Percentiles rank a stretch among this genome's conserved stretches.
These are phyloP conservation scores for Blastobotrys proliferans DNA, from an alignment of 1,139 yeast genomes.

Conservation along the genomic window DNA sequence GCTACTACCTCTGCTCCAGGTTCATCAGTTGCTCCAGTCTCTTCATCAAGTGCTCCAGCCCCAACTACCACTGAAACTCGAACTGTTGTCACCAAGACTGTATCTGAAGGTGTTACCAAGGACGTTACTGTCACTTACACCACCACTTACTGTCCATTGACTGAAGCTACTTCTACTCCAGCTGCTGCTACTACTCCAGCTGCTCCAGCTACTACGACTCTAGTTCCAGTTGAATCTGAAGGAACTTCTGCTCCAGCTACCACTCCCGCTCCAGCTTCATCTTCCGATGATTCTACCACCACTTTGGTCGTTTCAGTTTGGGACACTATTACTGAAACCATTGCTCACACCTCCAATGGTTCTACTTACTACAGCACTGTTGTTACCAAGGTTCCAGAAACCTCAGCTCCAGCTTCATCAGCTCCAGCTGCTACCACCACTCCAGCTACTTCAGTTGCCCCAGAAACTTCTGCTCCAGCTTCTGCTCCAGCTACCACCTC, in stretches of 20 bases:
- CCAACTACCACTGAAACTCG: conserved; percentile 13
- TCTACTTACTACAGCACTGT: conserved; percentile 11
- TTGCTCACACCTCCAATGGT: conserved; percentile 5
- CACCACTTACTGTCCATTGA: conserved; percentile 12
- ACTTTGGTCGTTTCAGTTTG: conserved; percentile 4
- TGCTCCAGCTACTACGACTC: conserved; percentile 9
- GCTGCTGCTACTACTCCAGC: conserved; percentile 1
- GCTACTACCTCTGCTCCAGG: conserved; percentile 10
- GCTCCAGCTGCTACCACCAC: conserved; percentile 11
- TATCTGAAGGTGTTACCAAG: conserved; percentile 14
- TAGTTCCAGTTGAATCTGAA: conserved; percentile 11
- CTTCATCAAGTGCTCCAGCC: conserved; percentile 3
- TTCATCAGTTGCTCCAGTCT: conserved; percentile 10
- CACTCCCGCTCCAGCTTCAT: conserved; percentile 10
- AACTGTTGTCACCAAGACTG: conserved; percentile 3
- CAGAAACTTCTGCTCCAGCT: conserved; percentile 7
- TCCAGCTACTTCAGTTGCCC: conserved; percentile 6
- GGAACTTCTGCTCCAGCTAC: conserved; percentile 12
- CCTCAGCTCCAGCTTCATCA: conserved; percentile 11
- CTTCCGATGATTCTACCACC: conserved; percentile 10
- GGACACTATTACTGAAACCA: too few species aligned
- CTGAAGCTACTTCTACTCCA: conserved; percentile 6
- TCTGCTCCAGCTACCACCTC: conserved; percentile 10
- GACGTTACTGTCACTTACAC: conserved; percentile 14
- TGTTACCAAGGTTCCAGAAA: conserved; percentile 9